Base-by-base conservation (phyloP, 1,139 yeast species). In the Yamadazyma oceani region DNA sequence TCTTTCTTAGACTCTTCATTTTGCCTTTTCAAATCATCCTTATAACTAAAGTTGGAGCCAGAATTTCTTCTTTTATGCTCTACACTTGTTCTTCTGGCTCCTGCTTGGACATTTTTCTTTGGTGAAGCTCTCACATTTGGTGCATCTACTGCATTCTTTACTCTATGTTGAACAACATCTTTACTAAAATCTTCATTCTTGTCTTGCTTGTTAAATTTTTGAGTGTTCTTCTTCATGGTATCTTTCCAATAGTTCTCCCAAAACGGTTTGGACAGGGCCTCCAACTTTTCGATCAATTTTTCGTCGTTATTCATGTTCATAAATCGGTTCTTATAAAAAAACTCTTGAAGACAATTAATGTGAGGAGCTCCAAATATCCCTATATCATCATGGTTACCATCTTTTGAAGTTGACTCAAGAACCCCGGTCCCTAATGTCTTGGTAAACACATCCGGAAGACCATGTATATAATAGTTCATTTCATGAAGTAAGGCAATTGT, bases 361-460 rank as follows among this genome's bases (percentile, higher is more conserved):
- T 80, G 85, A 0, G 85, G 82, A 10, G 80, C 83, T 1, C 85
- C 84, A 60, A 72, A 78, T 0, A 78, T 67, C 0, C 75, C 62
- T 3, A 67, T 50, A 15, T 61, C 60, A 30, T 54, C 51, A 6
- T 48, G 55, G 4, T 44, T 25, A 9, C 57, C 51, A 26, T 35
- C 36, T 3, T 41, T 44, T 11, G 45, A 45, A 14, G 35, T 21
- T 4, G 45, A 37, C 45, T 58, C 53, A 42, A 64, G 31, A 2
- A 55, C 53, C 0, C 80, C 78, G 14, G 71, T 67, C 0, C 80
- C 75, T 49, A 69, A 75, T 12, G 60, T 54, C 14, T 58, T 53
- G 6, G 66, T 58, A 36, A 73, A 71, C 0, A 52, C 39, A 11
- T 57, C 57, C 0, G 81, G 76, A 5, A 81, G 46, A 3, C 70